A percentile compares a stretch with the other conserved stretches of the same genome.
Evolutionary conservation across 805 yeast species (phyloP).

Genomic region (Debaryomyces hansenii): DNA sequence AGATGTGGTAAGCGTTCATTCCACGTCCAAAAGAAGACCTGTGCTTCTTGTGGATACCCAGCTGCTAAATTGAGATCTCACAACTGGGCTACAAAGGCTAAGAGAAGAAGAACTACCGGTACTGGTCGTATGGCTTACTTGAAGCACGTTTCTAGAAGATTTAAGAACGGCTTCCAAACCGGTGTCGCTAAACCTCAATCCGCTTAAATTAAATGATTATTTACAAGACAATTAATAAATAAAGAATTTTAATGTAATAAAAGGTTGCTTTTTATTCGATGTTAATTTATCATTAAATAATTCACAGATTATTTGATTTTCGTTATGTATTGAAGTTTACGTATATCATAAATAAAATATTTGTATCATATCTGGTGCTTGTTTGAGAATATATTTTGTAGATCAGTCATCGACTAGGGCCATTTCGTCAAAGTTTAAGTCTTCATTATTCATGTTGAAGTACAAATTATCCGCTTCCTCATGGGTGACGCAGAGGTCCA

Average conservation of each 20-base stretch:
- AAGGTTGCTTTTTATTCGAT: slow-evolving; percentile 2
- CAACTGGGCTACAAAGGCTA: slow-evolving; percentile 99
- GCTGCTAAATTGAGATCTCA: slow-evolving; percentile 97
- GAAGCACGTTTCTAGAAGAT: slow-evolving; percentile 95
- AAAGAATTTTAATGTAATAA: background rate
- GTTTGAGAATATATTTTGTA: background rate
- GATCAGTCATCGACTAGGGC: slow-evolving; percentile 13
- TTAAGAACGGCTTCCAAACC: slow-evolving; percentile 98
- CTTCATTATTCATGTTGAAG: slow-evolving; percentile 57
- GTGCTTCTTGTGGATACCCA: slow-evolving; percentile 99
- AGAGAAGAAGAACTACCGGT: slow-evolving; percentile 99
- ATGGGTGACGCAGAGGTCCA: slow-evolving; percentile 66
- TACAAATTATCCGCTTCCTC: slow-evolving; percentile 80
- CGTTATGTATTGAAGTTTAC: slow-evolving; percentile 1
- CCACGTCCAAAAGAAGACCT: slow-evolving; percentile 99
- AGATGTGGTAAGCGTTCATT: slow-evolving; percentile 99
- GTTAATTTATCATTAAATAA: background rate
- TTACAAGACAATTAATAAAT: slow-evolving; percentile 5
- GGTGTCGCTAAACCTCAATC: slow-evolving; percentile 70
- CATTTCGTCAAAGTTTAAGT: slow-evolving; percentile 22
- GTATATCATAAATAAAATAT: slow-evolving; percentile 2
- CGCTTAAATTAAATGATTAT: slow-evolving; percentile 45
- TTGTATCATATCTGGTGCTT: slow-evolving; percentile 1
- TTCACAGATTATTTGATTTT: background rate
- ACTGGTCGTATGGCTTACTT: slow-evolving; percentile 99